Evolutionary conservation across 2,329 filamentous ascomycete genomes (phyloP), one percentile per base, ranked within the genome.

Genomic region (Chrysoporthe puriensis): DNA sequence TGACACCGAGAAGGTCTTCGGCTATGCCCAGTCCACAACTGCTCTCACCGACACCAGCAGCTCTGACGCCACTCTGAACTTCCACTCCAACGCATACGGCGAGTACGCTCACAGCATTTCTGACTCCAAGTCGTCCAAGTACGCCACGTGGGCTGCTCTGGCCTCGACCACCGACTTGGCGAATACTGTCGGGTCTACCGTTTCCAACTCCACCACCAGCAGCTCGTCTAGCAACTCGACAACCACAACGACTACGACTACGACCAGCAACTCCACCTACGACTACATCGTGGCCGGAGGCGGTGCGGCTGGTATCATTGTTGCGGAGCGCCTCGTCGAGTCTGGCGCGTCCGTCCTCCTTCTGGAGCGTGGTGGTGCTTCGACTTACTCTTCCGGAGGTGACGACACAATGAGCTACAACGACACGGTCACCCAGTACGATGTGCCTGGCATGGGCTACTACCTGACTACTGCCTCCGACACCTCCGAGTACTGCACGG

Each of bases 281-380:
- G 79, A 81, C 64, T 79, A 79, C 67, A 81, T 81, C 42, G 75
- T 81, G 11, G 78, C 77, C 1, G 78, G 79, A 50, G 79, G 74
- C n/a, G 78, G 79, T 46, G 74, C 77, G 6, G 74, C 77, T 7
- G 78, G 79, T 42, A 72, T 80, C 66, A 71, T 80, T 21, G 74
- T 75, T 1, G 77, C 78, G 2, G 73, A 77, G 69, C 74, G 78
- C 14, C 74, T 81, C 7, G 76, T 76, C 9, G 78, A 80, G 72
- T 76, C 76, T 18, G 77, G 77, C 43, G 75, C 73, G 44, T 77
- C 76, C 3, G 78, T 80, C 3, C 74, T 81, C 7, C 75, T 81
- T 7, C 69, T 81, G 44, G 79, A 81, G 71, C 77, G 79, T 56
- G 79, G 79, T 58, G 73, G 70, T 26, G 73, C 77, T 21, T 79